A percentile compares a stretch with the other conserved stretches of the same genome.
phyloP scores from a whole-genome alignment of 768 basidiomycete species.

The Boletellus ananiceps region DNA sequence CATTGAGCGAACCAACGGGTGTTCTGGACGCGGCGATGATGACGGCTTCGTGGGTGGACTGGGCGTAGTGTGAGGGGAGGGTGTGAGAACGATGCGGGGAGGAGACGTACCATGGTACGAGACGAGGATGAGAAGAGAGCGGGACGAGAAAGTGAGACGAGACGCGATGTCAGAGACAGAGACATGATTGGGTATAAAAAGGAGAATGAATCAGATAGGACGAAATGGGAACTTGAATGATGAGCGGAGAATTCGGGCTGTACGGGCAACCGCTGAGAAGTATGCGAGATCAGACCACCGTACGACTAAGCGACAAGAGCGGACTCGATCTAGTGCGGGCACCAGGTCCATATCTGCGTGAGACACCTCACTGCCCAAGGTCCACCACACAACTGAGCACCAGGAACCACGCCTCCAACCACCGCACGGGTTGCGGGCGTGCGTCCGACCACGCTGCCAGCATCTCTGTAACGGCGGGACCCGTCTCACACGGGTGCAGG shows the following conservation, averaged over 20 bases:
- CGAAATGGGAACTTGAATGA: conserved; percentile 1
- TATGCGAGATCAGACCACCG: too few species aligned
- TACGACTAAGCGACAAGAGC: too few species aligned
- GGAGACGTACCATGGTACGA: conserved; percentile 49
- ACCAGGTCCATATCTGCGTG: not conserved
- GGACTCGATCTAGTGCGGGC: not conserved
- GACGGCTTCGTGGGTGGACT: conserved; percentile 71
- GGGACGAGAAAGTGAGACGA: conserved; percentile 37
- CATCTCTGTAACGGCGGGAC: conserved; percentile 62
- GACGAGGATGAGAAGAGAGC: conserved; percentile 30
- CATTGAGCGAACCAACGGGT: conserved; percentile 90
- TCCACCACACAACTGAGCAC: conserved; percentile 64
- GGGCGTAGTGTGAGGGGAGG: not conserved
- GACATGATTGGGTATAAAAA: conserved; percentile 36
- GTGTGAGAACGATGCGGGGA: not conserved
- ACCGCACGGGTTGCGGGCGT: conserved; percentile 20
- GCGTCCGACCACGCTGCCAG: conserved; percentile 39
- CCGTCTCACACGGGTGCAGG: conserved; percentile 83
- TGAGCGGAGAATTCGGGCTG: too few species aligned
- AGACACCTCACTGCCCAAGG: conserved; percentile 28
- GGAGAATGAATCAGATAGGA: conserved; percentile 14
- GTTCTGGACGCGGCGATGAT: conserved; percentile 94
- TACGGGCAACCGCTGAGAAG: too few species aligned
- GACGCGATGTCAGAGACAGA: conserved; percentile 38
- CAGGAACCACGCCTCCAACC: conserved; percentile 78